Evolutionary conservation across 2,329 filamentous ascomycete species (phyloP).

Genomic region (Dothideomycetes sp.): DNA sequence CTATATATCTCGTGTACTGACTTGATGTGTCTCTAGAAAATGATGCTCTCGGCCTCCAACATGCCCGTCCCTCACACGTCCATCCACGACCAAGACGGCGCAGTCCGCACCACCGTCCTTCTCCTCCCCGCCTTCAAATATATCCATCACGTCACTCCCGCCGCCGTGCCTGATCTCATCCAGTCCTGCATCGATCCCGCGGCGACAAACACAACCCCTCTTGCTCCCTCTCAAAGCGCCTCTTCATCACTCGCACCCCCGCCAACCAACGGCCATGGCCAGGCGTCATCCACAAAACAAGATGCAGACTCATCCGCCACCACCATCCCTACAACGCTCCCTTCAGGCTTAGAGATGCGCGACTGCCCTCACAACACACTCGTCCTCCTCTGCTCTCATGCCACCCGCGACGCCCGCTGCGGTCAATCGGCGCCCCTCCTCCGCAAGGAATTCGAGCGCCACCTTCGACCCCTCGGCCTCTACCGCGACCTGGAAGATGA

Average conservation of each 20-base stretch:
- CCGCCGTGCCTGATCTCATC: conserved; percentile 61
- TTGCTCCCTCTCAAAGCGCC: conserved; percentile 21
- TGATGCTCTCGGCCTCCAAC: conserved; percentile 88
- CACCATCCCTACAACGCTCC: conserved; percentile 13
- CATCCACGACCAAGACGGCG: conserved; percentile 44
- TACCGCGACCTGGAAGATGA: conserved; percentile 82
- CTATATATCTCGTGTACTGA: conserved; percentile 1
- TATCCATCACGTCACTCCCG: conserved; percentile 73
- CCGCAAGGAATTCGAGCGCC: conserved; percentile 78
- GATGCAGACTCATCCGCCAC: neutral
- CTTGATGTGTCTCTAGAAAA: conserved; percentile 29
- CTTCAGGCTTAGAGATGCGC: conserved; percentile 40
- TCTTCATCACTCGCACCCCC: no score
- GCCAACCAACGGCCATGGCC: no score
- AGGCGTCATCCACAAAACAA: conserved; percentile 7
- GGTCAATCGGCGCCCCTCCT: conserved; percentile 87
- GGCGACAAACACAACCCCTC: conserved; percentile 62
- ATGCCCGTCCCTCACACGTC: conserved; percentile 67
- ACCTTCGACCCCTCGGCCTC: conserved; percentile 72
- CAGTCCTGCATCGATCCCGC: conserved; percentile 55
- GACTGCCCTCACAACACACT: conserved; percentile 74
- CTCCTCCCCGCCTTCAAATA: conserved; percentile 77
- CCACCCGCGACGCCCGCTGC: conserved; percentile 87
- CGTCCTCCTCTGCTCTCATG: conserved; percentile 88
- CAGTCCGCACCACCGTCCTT: conserved; percentile 61